Evolutionary conservation across 139 green algal genomes (phyloP), one percentile per base, ranked within the genome.

Genomic region (Tetratostichococcus sp.): DNA sequence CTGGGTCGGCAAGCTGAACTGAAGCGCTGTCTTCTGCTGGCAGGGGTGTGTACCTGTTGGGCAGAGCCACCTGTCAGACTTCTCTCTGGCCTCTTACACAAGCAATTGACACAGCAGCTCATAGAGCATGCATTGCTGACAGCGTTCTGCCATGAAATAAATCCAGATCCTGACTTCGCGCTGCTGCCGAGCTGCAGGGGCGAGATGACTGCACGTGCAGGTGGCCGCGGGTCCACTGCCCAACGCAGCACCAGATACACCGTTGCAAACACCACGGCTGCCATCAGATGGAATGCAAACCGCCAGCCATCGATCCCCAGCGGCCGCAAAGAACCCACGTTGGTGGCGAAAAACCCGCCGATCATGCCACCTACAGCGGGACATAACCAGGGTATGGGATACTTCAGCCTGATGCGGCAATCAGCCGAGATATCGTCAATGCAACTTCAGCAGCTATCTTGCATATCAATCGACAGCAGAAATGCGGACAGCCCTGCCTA

Each of bases 251-350:
- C 73, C 21, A 85, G 30, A 0, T 30, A 32, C 0, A 57, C 65
- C 16, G 71, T 78, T 1, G 80, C 30, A 2, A 87, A 21, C 1
- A 73, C 78, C 11, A 86, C 28, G 71, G 42, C 50, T 1, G 81
- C 85, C 43, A 90, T 75, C 14, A 82, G 35, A 3, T 84, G 75
- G 80, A 94, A 94, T 0, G 84, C 79, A 67, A 89, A 82, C 57
- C 88, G 83, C 89, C 89, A 94, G 26, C 89, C 89, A 33, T 87
- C 81, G 4, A 94, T 77, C 26, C 76, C 84, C 35, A 77, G n/a
- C 2, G 84, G 69, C 30, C 5, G 35, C 1, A 21, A 42, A 1
- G 39, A 58, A 8, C 79, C 78, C 25, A 91, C 35, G 65, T 81
- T 78, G 31, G 86, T 91, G 1, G 86, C 86, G 43, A 83, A 86